These are phyloP conservation scores for Saccharomyces hybrid DNA, from an alignment of 1,139 yeast species.

Conservation along the genomic window DNA sequence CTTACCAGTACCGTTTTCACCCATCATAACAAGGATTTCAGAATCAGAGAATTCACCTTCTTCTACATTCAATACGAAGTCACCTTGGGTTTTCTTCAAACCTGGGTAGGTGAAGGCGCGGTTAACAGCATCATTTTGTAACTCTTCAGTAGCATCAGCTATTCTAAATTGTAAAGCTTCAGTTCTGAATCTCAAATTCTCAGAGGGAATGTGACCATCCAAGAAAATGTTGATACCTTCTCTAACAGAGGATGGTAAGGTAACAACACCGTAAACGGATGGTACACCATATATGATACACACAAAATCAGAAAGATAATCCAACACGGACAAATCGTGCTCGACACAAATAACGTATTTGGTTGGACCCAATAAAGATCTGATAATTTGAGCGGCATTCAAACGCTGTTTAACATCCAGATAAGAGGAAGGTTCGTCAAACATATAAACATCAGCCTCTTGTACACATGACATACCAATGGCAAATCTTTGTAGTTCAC, in stretches of 20 bases:
- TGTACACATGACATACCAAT: conserved; percentile 96
- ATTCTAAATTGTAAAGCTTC: conserved; percentile 91
- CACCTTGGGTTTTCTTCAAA: conserved; percentile 91
- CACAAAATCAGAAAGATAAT: conserved; percentile 89
- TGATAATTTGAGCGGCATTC: conserved; percentile 89
- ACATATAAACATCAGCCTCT: conserved; percentile 93
- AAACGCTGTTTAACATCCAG: conserved; percentile 97
- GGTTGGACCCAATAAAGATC: conserved; percentile 69
- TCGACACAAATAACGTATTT: conserved; percentile 90
- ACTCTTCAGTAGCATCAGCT: conserved; percentile 81
- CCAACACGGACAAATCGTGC: conserved; percentile 95
- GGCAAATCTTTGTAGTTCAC: conserved; percentile 97
- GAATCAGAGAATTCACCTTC: conserved; percentile 91
- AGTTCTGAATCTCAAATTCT: conserved; percentile 91
- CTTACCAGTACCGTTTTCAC: conserved; percentile 99
- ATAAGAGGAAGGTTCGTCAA: conserved; percentile 97
- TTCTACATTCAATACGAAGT: conserved; percentile 74
- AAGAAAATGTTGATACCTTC: conserved; percentile 97
- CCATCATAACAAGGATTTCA: conserved; percentile 98
- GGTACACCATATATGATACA: conserved; percentile 97
- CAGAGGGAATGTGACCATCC: conserved; percentile 96
- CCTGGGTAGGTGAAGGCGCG: conserved; percentile 61
- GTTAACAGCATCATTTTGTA: conserved; percentile 70
- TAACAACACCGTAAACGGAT: conserved; percentile 96
- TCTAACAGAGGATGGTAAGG: conserved; percentile 90